phyloP scores from a whole-genome alignment of 2,329 filamentous ascomycete species.

The Anthostomella pinea region DNA sequence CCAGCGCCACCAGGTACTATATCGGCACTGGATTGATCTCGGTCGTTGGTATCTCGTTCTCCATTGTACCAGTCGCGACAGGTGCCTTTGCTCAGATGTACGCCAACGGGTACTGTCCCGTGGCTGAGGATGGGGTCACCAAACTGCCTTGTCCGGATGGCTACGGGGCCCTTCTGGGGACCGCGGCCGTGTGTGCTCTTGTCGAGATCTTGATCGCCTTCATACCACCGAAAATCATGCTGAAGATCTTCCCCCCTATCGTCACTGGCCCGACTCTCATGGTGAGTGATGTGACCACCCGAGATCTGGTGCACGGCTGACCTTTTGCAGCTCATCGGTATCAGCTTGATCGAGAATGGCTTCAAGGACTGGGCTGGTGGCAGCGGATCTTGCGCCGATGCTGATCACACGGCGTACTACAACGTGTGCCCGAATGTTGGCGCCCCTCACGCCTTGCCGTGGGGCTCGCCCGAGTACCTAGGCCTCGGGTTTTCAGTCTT shows the following conservation, averaged over 20 bases:
- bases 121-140: conserved; percentile 58
- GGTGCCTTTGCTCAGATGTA: conserved; percentile 79
- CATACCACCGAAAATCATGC: conserved; percentile 64
- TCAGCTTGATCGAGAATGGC: conserved; percentile 67
- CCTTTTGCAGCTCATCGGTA: conserved; percentile 59
- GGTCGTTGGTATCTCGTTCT: conserved; percentile 76
- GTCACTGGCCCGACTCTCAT: conserved; percentile 72
- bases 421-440: conserved; percentile 62
- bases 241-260: conserved; percentile 75
- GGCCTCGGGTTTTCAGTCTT: conserved; percentile 77
- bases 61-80: conserved; percentile 70
- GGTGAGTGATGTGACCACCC: too few species aligned
- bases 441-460: conserved; percentile 69
- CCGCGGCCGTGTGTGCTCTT: conserved; percentile 60
- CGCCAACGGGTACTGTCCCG: conserved; percentile 63
- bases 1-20: conserved; percentile 56
- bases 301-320: conserved; percentile 25
- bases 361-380: conserved; percentile 80
- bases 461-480: conserved; percentile 77
- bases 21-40: conserved; percentile 77
- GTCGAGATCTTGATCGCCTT: conserved; percentile 75
- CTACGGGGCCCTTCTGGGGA: conserved; percentile 74
- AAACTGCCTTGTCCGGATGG: conserved; percentile 71
- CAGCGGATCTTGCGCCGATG: conserved; percentile 54
- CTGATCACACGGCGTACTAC: conserved; percentile 53